Evolutionary conservation across 2,329 filamentous ascomycete genomes (phyloP).

Genomic region (Elsinoe necatrix): DNA sequence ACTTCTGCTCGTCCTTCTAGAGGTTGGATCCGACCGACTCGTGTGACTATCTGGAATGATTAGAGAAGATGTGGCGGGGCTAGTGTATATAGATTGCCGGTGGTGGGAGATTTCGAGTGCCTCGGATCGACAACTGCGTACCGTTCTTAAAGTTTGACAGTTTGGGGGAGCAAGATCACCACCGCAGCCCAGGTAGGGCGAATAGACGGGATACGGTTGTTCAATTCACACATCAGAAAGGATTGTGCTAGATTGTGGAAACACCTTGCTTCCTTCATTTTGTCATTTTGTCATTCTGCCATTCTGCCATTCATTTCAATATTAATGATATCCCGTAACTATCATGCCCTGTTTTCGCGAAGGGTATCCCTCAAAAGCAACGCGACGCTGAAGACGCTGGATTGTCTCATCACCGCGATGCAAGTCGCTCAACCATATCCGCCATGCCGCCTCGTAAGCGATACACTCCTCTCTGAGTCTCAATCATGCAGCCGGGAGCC

Average conservation of each 20-base stretch:
- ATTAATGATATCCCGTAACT: conserved; percentile 12
- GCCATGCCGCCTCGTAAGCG: not conserved
- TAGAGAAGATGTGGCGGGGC: not conserved
- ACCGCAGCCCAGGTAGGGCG: conserved; percentile 26
- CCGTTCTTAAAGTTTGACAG: not conserved
- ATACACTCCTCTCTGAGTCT: not conserved
- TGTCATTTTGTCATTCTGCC: too few relatives aligned
- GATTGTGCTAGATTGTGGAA: too few relatives aligned
- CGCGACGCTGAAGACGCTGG: not conserved
- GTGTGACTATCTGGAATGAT: not conserved
- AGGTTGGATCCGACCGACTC: not conserved
- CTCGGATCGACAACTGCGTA: not conserved
- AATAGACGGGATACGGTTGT: conserved; percentile 28
- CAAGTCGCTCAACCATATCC: not conserved
- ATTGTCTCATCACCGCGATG: not conserved
- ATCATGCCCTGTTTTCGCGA: not conserved
- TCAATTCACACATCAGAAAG: too few relatives aligned
- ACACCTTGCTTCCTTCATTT: too few relatives aligned
- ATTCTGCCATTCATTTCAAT: not conserved
- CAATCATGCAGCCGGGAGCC: conserved; percentile 14
- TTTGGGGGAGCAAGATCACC: conserved; percentile 27
- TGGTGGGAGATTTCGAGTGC: not conserved
- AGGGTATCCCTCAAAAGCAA: conserved; percentile 10
- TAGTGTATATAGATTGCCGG: not conserved
- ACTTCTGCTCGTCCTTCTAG: not conserved